Base-by-base conservation (phyloP, 306 rosid species). In the Ziziphus jujuba region DNA sequence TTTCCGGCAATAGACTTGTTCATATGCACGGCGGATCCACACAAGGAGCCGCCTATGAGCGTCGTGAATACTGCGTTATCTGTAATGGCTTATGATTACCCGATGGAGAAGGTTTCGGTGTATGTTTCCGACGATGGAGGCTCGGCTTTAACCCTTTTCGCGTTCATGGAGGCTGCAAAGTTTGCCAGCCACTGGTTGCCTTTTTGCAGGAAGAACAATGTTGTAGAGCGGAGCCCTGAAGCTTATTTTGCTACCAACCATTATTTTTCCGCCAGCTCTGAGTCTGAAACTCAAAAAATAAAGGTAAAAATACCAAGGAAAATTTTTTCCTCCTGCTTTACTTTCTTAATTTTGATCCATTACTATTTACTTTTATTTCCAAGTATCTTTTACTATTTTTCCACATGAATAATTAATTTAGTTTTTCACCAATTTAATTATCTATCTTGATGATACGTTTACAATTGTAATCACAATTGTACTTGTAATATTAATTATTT, bases 71-170 rank as follows among this genome's bases (percentile, higher is more conserved):
- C 84, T 4, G 84, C 75, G 17, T 34, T 83, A 8, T 79, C 84
- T 20, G 84, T 58, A 4, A 76, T 83, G 84, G 76, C 77, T 2
- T 79, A 65, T 50, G 87, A 83, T 14, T 84, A 80, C 23, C 83
- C 83, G 51, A 15, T 72, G 1, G 74, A 28, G 22, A 84, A 80
- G 79, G 11, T 80, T 0, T 84, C 88, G 2, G 74, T 84, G 2
- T 80, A 77, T 21, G 77, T 84, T 9, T 84, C 88, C 2, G 88
- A 84, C 62, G 88, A 84, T 44, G 85, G 88, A 5, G 85, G 85
- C 55, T 83, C 87, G 10, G 80, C 73, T 34, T 49, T 79, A 31
- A 83, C 87, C 63, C 76, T 80, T 50, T 84, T 74, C 23, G 85
- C 83, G 61, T 67, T 84, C 54, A 63, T 77, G 69, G 85, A 84